Conservation (phyloP, 2,329 filamentous ascomycete genomes). For the Alternaria angustiovoidea region DNA sequence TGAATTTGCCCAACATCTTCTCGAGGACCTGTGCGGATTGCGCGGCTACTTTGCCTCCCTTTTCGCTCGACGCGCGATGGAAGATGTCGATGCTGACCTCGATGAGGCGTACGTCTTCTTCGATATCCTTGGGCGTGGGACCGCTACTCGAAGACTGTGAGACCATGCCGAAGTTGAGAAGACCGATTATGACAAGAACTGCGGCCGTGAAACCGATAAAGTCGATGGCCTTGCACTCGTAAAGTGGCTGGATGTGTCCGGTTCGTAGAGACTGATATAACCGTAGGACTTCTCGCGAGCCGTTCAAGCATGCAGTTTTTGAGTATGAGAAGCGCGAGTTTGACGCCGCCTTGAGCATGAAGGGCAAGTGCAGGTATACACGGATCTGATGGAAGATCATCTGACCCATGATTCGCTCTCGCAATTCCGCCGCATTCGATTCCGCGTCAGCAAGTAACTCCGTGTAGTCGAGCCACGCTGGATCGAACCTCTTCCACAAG, state of each 20-base stretch:
- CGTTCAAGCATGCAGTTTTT: slow-evolving; percentile 51
- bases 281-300: slow-evolving; percentile 53
- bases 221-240: slow-evolving; percentile 58
- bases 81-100: slow-evolving; percentile 54
- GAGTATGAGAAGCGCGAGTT: slow-evolving; percentile 52
- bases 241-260: slow-evolving; percentile 47
- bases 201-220: slow-evolving; percentile 58
- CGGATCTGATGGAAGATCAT: slow-evolving; percentile 57
- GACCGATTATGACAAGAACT: slow-evolving; percentile 54
- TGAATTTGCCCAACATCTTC: slow-evolving; percentile 47
- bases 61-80: slow-evolving; percentile 51
- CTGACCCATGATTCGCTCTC: slow-evolving; percentile 52
- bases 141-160: slow-evolving; percentile 2
- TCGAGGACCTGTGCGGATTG: slow-evolving; percentile 51
- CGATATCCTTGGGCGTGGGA: slow-evolving; percentile 38
- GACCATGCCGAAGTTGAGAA: slow-evolving; percentile 47
- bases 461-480: slow-evolving; percentile 50
- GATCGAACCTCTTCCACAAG: slow-evolving; percentile 48
- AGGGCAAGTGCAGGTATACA: slow-evolving; percentile 57
- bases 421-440: slow-evolving; percentile 46
- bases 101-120: slow-evolving; percentile 49
- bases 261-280: slow-evolving; percentile 51
- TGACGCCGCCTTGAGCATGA: slow-evolving; percentile 52
- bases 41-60: slow-evolving; percentile 52
- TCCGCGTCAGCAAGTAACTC: slow-evolving; percentile 38